Evolutionary conservation across 2,329 filamentous ascomycete genomes (phyloP).

Genomic region (Pochonia chlamydosporia): DNA sequence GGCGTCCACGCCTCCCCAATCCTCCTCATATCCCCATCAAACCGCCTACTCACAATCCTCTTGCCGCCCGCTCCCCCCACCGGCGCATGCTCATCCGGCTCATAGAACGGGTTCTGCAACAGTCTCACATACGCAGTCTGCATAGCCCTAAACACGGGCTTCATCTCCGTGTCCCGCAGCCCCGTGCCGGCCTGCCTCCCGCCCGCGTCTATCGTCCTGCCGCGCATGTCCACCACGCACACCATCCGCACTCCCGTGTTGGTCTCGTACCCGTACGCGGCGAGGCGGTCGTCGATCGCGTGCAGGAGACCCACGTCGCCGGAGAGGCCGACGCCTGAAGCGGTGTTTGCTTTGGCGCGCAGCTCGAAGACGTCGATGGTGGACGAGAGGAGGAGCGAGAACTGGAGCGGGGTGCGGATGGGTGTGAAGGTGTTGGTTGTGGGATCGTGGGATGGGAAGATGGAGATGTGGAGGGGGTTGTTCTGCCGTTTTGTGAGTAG

Average conservation of each 20-base stretch:
- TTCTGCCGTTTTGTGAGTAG: slow-evolving; percentile 53
- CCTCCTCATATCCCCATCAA: slow-evolving; percentile 73
- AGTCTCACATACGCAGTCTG: slow-evolving; percentile 88
- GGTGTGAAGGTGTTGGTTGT: slow-evolving; percentile 45
- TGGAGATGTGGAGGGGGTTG: slow-evolving; percentile 88
- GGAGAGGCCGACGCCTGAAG: slow-evolving; percentile 46
- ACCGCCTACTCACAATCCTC: slow-evolving; percentile 76
- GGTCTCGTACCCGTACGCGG: slow-evolving; percentile 92
- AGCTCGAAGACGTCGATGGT: slow-evolving; percentile 93
- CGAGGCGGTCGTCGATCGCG: slow-evolving; percentile 86
- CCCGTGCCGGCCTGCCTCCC: slow-evolving; percentile 48
- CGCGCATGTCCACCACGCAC: slow-evolving; percentile 85
- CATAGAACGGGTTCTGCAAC: slow-evolving; percentile 91
- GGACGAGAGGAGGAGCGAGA: slow-evolving; percentile 83
- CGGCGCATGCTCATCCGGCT: slow-evolving; percentile 76
- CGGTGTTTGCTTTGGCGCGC: slow-evolving; percentile 64
- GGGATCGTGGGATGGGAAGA: slow-evolving; percentile 71
- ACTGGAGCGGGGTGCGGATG: slow-evolving; percentile 73
- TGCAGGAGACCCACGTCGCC: slow-evolving; percentile 90
- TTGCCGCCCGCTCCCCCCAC: slow-evolving; percentile 47
- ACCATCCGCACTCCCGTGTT: slow-evolving; percentile 93
- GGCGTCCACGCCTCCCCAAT: slow-evolving; percentile 84
- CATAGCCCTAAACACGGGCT: slow-evolving; percentile 83
- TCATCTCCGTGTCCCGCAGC: slow-evolving; percentile 79
- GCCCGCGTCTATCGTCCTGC: slow-evolving; percentile 44